Conservation (phyloP, 768 basidiomycete genomes). For the Auricularia cornea region DNA sequence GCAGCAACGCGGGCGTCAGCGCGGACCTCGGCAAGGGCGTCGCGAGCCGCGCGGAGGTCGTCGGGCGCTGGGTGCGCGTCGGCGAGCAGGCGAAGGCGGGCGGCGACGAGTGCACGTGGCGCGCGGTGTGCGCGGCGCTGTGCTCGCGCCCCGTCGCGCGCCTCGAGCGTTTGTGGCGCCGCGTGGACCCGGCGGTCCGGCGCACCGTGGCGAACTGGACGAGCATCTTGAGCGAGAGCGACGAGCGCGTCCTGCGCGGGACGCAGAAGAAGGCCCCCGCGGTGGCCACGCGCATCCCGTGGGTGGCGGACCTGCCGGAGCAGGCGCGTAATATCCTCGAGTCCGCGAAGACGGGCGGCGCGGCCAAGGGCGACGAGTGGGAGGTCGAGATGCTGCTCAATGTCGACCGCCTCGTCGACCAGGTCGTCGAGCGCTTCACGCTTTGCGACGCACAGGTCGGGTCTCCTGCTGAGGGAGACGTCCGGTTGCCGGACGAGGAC, state of each 20-base stretch:
- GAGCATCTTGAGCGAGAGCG: not conserved
- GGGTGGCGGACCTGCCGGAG: constrained; percentile 46
- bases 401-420: constrained; percentile 14
- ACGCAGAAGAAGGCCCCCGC: constrained; percentile 25
- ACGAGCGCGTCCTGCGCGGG: not conserved
- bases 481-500: not conserved
- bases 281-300: constrained; percentile 49
- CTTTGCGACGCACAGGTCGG: not conserved
- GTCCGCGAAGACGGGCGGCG: constrained; percentile 6
- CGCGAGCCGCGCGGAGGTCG: constrained; percentile 52
- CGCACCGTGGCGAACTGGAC: constrained; percentile 46
- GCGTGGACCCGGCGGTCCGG: constrained; percentile 48
- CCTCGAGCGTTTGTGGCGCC: constrained; percentile 71
- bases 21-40: constrained; percentile 39
- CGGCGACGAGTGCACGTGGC: constrained; percentile 78
- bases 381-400: constrained; percentile 31
- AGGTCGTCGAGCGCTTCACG: not conserved
- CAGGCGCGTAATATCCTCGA: constrained; percentile 26
- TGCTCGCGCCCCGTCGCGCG: constrained; percentile 69
- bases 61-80: constrained; percentile 63
- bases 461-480: not conserved
- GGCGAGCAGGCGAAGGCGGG: constrained; percentile 63
- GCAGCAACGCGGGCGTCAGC: constrained; percentile 38
- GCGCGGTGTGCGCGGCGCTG: constrained; percentile 59
- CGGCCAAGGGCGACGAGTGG: constrained; percentile 38